Evolutionary conservation across 441 rosid species (phyloP), one percentile per base, ranked within the genome.

Genomic region (Pelargonium myrrhifolium): DNA sequence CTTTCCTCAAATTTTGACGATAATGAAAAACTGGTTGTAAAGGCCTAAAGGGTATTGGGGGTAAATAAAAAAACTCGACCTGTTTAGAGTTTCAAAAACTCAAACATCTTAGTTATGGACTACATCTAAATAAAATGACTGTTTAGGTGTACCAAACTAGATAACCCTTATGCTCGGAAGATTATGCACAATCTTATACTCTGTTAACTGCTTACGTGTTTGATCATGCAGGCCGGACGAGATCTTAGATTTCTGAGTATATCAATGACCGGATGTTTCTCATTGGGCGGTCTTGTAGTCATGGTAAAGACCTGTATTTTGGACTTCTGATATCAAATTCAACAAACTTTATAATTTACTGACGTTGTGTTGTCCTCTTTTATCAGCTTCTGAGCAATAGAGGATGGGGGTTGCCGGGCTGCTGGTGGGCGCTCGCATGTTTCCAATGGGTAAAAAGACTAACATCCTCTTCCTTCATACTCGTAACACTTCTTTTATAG

Each of bases 251-350:
- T 64, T 58, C 62, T 74, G 51, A 74, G 77, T 28, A 18, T 17
- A 4, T 68, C 77, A 20, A 69, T 69, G 73, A 60, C 65, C 4
- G 73, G 28, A 59, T 74, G 77, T 73, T 64, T 74, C 37, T 53
- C 63, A 43, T 47, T 65, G 70, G 69, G 73, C 8, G n/a, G 66
- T 37, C 66, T 74, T 49, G 53, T 74, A 14, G 22, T 74, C 18
- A 17, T 60, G 77, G 77, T 74, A 42, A 60, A 42, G 9, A 9
- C 39, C 51, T 45, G 9, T 68, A 18, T 20, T 14, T 47, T 47
- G 55, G 7, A 14, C 15, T 47, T 14, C 6, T 14, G 15, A 15
- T 47, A 47, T 47, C 55, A 31, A 47, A 47, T 47, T 47, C 15
- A 7, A 47, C 18, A 47, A 47, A 0, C 18, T 47, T 9, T 47